phyloP scores from a whole-genome alignment of 805 yeast species.

The Yarrowia osloensis region DNA sequence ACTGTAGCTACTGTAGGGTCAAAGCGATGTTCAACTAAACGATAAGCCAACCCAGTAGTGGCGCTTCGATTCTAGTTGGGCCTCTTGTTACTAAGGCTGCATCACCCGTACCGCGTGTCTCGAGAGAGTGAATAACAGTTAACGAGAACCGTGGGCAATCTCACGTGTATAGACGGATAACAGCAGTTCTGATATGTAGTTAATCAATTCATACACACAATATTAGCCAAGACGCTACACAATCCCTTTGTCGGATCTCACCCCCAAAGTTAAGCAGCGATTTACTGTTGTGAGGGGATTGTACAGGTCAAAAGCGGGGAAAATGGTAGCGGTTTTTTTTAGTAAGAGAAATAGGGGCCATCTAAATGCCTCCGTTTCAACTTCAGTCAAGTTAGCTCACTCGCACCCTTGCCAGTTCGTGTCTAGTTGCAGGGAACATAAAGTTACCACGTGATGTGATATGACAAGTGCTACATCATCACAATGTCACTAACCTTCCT shows the following conservation, averaged over 20 bases:
- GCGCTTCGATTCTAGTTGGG: too few relatives aligned
- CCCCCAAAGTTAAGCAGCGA: background rate
- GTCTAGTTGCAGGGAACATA: background rate
- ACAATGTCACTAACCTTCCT: constrained; percentile 15
- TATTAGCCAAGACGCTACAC: background rate
- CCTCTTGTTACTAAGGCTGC: too few relatives aligned
- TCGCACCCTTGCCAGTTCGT: background rate
- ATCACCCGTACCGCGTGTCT: too few relatives aligned
- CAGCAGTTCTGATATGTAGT: too few relatives aligned
- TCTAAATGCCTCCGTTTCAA: background rate
- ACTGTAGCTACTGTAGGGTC: too few relatives aligned
- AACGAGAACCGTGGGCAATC: too few relatives aligned
- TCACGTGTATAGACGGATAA: too few relatives aligned
- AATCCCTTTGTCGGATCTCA: background rate
- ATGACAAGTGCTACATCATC: constrained; percentile 25
- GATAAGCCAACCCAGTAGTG: too few relatives aligned
- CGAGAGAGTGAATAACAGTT: too few relatives aligned
- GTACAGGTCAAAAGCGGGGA: background rate
- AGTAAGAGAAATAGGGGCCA: too few relatives aligned
- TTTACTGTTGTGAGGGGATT: background rate
- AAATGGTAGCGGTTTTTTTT: background rate
- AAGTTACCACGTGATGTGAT: constrained; percentile 12
- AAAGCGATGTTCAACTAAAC: too few relatives aligned
- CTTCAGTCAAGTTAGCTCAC: background rate
- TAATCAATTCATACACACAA: too few relatives aligned